Evolutionary conservation across 2,329 filamentous ascomycete genomes (phyloP), one percentile per base, ranked within the genome.

Genomic region (Davidsoniella virescens): DNA sequence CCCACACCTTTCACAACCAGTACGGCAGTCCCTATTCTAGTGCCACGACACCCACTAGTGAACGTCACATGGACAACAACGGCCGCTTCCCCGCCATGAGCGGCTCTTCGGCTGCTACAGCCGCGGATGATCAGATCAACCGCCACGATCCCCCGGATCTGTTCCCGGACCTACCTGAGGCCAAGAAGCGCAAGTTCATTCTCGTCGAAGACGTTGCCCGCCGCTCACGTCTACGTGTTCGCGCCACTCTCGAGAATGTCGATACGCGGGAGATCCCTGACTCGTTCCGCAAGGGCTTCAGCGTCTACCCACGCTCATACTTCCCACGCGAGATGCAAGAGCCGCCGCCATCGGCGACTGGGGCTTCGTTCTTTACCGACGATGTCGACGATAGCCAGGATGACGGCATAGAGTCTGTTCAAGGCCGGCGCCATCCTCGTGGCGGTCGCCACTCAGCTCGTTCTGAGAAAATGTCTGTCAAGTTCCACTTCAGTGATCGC

Each of bases 241-340:
- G 88, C 54, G 88, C 95, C 47, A 92, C 84, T 55, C 78, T 98
- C n/a, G 87, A 95, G 61, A 80, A 82, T 42, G 87, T 95, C 58
- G 84, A 95, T 62, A 93, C 92, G 69, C 83, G 88, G 60, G 90
- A 96, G 65, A 94, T 96, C 61, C 90, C 90, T 1, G 90, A 96
- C 64, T 92, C 86, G 14, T 95, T 94, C 68, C 84, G 90, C 57
- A 87, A 87, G 66, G 79, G 77, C 50, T 90, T 90, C 59, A 87
- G 85, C 8, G 88, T 96, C 2, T 96, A 82, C 60, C 90, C 88
- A 7, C 82, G 87, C 44, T 88, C 85, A 51, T 96, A 90, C 67
- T 94, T 92, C 62, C 86, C 88, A 1, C 79, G 87, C 41, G 87
- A 95, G 67, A 94, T 94, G 87, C 86, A 90, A 60, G 84, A 80